These are phyloP conservation scores for Solanum clarkiae DNA, from an alignment of 257 asterid species.

Conservation along the genomic window DNA sequence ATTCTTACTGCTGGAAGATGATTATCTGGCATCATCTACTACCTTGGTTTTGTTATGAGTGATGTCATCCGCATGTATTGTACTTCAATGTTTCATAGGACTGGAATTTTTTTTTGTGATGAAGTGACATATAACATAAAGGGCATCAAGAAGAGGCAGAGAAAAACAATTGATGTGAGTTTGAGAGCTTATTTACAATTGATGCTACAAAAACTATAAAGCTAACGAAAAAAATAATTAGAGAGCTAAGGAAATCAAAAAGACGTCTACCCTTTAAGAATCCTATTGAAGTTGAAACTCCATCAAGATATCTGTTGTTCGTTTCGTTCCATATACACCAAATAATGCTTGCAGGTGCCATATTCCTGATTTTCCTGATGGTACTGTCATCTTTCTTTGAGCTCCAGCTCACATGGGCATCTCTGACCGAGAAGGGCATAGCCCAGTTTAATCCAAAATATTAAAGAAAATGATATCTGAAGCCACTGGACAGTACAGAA, in stretches of 20 bases:
- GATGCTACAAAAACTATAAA: not conserved
- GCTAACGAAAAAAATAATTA: not conserved
- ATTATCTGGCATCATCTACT: not conserved
- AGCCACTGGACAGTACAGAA: not conserved
- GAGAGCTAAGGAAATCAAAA: not conserved
- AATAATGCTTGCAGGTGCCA: not conserved
- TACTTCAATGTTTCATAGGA: not conserved
- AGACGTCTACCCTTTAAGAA: not conserved
- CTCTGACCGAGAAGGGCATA: not conserved
- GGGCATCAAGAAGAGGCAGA: not conserved
- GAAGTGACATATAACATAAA: not conserved
- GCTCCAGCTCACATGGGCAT: not conserved
- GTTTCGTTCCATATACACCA: not conserved
- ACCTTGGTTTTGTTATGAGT: not conserved
- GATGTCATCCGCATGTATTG: not conserved
- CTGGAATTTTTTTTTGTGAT: not conserved
- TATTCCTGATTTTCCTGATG: not conserved
- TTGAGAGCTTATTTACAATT: not conserved
- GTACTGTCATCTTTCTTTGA: not conserved
- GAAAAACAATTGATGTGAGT: not conserved
- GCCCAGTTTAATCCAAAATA: not conserved
- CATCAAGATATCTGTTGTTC: not conserved
- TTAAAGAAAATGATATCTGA: not conserved
- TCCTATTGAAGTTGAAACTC: not conserved
- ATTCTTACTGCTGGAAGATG: conserved; percentile 10